Conservation (phyloP, 2,329 filamentous ascomycete genomes). For the Teratosphaeria zuluensis region DNA sequence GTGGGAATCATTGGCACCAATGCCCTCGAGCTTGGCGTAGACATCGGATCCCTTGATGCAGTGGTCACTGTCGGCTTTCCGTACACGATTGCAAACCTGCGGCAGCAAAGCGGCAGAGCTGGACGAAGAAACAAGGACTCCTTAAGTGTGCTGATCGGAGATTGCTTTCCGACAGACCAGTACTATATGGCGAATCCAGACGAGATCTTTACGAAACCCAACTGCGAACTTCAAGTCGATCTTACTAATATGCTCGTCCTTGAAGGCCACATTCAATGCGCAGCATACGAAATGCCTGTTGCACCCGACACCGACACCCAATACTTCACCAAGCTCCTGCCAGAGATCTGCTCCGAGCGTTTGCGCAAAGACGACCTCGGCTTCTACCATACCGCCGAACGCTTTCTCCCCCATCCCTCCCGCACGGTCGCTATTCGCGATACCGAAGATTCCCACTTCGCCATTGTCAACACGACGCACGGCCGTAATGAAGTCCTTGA, state of each 20-base stretch:
- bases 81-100: constrained; percentile 86
- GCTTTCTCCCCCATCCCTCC: constrained; percentile 78
- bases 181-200: constrained; percentile 96
- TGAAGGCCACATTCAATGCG: constrained; percentile 92
- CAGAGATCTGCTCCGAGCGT: constrained; percentile 61
- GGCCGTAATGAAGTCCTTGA: constrained; percentile 78
- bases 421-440: constrained; percentile 80
- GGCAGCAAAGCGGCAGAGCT: constrained; percentile 89
- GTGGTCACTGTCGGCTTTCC: constrained; percentile 92
- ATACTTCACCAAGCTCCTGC: constrained; percentile 72
- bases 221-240: constrained; percentile 81
- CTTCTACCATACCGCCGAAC: constrained; percentile 82
- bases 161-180: constrained; percentile 84
- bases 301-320: constrained; percentile 60
- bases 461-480: constrained; percentile 80
- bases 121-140: constrained; percentile 90
- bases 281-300: constrained; percentile 90
- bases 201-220: constrained; percentile 85
- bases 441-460: constrained; percentile 84
- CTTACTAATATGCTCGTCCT: constrained; percentile 83
- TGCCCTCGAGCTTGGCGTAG: constrained; percentile 85
- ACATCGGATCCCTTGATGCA: constrained; percentile 88
- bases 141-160: constrained; percentile 78
- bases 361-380: constrained; percentile 64
- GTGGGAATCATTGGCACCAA: constrained; percentile 90